Conservation (phyloP, 1,284 basidiomycete genomes). For the Schizophyllum commune region DNA sequence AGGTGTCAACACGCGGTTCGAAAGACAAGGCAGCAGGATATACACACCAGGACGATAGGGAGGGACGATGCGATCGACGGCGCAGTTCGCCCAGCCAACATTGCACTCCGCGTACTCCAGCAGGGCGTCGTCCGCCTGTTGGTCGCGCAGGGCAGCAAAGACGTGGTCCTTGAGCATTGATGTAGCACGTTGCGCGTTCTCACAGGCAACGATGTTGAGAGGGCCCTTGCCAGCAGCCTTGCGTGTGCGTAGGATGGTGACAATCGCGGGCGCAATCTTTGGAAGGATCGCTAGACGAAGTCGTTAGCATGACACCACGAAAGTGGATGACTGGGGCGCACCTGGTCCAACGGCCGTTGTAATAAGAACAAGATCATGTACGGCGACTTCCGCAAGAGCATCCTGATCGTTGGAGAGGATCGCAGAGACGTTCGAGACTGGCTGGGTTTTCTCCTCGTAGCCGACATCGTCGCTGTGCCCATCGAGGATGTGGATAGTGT, state of each 20-base stretch:
- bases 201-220: conserved; percentile 33
- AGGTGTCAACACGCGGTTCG: background rate
- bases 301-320: background rate
- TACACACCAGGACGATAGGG: conserved; percentile 17
- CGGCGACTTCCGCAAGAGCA: conserved; percentile 19
- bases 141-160: conserved; percentile 12
- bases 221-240: conserved; percentile 8
- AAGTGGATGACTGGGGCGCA: background rate
- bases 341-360: conserved; percentile 29
- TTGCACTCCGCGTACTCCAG: conserved; percentile 19
- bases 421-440: conserved; percentile 23
- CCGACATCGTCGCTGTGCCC: background rate
- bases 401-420: conserved; percentile 23
- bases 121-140: conserved; percentile 15
- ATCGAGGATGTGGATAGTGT: conserved; percentile 19
- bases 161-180: conserved; percentile 23
- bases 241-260: conserved; percentile 15
- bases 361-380: conserved; percentile 23
- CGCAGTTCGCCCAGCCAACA: conserved; percentile 32
- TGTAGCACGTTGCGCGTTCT: conserved; percentile 31
- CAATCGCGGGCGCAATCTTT: conserved; percentile 18
- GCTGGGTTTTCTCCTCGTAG: conserved; percentile 9
- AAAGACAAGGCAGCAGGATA: background rate
- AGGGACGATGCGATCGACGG: conserved; percentile 35
- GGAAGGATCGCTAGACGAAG: conserved; percentile 10